Conservation (phyloP, 306 rosid genomes). For the Cajanus cajan region DNA sequence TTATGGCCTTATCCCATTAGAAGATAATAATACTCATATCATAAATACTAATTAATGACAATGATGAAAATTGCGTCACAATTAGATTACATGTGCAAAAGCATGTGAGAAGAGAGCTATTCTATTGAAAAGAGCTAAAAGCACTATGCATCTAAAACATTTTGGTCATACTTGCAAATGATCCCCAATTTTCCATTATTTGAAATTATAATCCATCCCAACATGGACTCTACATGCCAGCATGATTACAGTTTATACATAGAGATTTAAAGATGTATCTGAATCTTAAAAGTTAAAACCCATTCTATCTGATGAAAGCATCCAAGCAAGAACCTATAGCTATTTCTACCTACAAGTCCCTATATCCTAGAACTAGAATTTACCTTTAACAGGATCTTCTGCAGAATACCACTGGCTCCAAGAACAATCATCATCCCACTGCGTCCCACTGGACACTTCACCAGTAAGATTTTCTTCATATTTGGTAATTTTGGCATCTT, state of each 20-base stretch:
- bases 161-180: slow-evolving; percentile 2
- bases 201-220: background rate
- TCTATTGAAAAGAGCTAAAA: background rate
- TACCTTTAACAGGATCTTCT: slow-evolving; percentile 96
- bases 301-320: background rate
- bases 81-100: background rate
- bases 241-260: background rate
- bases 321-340: background rate
- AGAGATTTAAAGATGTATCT: background rate
- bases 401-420: slow-evolving; percentile 99
- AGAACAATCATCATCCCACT: slow-evolving; percentile 95
- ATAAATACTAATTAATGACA: background rate
- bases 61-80: background rate
- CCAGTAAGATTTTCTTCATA: slow-evolving; percentile 46
- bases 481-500: slow-evolving; percentile 48
- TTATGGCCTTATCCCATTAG: background rate
- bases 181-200: background rate
- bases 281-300: background rate
- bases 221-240: slow-evolving; percentile 15
- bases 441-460: slow-evolving; percentile 55
- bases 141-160: background rate
- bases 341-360: slow-evolving; percentile 24
- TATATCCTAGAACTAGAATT: slow-evolving; percentile 1
- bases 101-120: background rate
- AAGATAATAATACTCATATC: background rate